Base-by-base conservation (phyloP, 768 basidiomycete species). In the Podaxis sp. region DNA sequence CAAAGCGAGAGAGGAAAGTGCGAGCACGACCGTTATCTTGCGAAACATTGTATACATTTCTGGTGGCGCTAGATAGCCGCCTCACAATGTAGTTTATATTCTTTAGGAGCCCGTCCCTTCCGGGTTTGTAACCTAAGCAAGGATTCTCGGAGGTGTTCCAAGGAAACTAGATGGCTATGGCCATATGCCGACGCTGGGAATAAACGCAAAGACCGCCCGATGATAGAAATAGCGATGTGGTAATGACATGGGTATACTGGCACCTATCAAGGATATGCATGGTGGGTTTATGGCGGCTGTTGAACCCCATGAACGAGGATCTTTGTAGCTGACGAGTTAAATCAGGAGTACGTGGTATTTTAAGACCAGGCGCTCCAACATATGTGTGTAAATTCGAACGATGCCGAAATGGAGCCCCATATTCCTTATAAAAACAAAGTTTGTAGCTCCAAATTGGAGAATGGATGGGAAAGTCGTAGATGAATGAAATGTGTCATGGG, bases 251-350 rank as follows among this genome's bases (percentile, higher is more conserved):
- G 46, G 57, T 59, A 59, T 59, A 19, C 13, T 19, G 22, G 47
- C 4, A 29, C 49, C n/a, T 50, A 51, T 22, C 15, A 17, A 33
- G 46, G 57, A 13, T 13, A 3, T 15, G 27, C 15, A 8, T 6
- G 36, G 49, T 47, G 57, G 57, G 33, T 25, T 41, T 59, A 59
- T 40, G 49, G 57, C 36, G 57, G 57, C 38, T 27, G n/a, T 38
- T 50, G 47, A 15, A 24, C 49, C 49, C 27, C 57, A 36, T 36
- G n/a, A 22, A 50, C 22, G 22, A 50, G 25, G 5, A 6, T 50
- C 8, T 12, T 24, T 24, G 25, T 50, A 22, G 13, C 49, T 27
- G 24, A 24, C 2, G 11, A 4, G 49, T 46, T 46, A 27, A 12
- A 24, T 24, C 49, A 24, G 25, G 49, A 13, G 24, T 11, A 12